These are phyloP conservation scores for Graphilbum fragrans DNA, from an alignment of 2,329 filamentous ascomycete genomes.

Conservation along the genomic window DNA sequence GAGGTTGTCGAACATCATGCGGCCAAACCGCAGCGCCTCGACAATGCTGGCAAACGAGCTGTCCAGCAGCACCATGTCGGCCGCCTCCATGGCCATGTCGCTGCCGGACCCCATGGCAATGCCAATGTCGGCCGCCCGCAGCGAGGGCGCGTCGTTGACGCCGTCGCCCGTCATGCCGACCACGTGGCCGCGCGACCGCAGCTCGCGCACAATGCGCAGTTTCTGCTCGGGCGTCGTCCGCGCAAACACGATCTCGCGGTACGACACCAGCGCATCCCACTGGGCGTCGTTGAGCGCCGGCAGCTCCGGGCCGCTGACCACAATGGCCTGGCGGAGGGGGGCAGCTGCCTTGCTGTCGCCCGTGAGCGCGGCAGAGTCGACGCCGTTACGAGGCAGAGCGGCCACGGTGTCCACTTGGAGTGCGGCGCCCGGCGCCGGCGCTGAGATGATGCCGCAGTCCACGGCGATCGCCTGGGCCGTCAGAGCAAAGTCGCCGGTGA, in stretches of 20 bases:
- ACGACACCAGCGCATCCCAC: slow-evolving; percentile 62
- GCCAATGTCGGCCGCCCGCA: slow-evolving; percentile 71
- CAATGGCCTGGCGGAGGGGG: slow-evolving; percentile 60
- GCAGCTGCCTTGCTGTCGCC: slow-evolving; percentile 42
- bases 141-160: slow-evolving; percentile 74
- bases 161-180: slow-evolving; percentile 85
- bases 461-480: slow-evolving; percentile 69
- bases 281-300: slow-evolving; percentile 64
- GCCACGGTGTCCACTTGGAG: slow-evolving; percentile 33
- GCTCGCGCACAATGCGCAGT: slow-evolving; percentile 80
- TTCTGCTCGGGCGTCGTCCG: slow-evolving; percentile 79
- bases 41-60: slow-evolving; percentile 85
- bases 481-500: slow-evolving; percentile 71
- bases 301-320: slow-evolving; percentile 68
- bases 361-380: slow-evolving; percentile 60
- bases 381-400: slow-evolving; percentile 62
- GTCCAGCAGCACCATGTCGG: slow-evolving; percentile 72
- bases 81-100: slow-evolving; percentile 74
- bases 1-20: slow-evolving; percentile 80
- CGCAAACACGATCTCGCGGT: slow-evolving; percentile 70
- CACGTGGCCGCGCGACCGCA: slow-evolving; percentile 63
- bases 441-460: slow-evolving; percentile 49
- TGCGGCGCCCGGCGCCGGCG: slow-evolving; percentile 36
- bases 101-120: slow-evolving; percentile 87
- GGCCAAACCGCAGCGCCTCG: slow-evolving; percentile 68